Evolutionary conservation across 805 yeast species (phyloP).

Genomic region (Kregervanrija fluxuum): DNA sequence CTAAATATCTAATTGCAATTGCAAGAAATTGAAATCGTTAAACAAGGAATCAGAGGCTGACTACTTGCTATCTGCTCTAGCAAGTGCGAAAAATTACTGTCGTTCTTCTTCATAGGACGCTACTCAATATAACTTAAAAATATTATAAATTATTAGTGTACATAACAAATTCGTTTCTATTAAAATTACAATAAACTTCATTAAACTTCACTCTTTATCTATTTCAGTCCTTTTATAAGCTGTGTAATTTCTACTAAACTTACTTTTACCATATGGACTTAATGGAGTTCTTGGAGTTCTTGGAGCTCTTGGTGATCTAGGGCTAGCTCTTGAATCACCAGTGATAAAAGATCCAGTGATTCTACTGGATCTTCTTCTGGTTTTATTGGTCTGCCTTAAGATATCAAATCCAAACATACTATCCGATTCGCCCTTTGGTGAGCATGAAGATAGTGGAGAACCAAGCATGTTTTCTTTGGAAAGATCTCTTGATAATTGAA

Average conservation of each 20-base stretch:
- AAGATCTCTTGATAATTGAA: conserved; percentile 8
- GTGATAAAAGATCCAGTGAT: conserved; percentile 13
- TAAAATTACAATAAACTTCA: too few species aligned
- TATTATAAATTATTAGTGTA: too few species aligned
- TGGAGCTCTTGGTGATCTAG: conserved; percentile 23
- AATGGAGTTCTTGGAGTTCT: conserved; percentile 12
- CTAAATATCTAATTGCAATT: too few species aligned
- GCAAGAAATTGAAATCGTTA: too few species aligned
- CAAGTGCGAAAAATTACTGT: too few species aligned
- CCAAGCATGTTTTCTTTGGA: conserved; percentile 11
- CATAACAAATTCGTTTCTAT: too few species aligned
- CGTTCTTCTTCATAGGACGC: too few species aligned
- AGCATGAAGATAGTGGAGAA: conserved; percentile 13
- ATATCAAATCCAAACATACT: conserved; percentile 41
- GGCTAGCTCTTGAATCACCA: conserved; percentile 20
- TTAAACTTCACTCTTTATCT: too few species aligned
- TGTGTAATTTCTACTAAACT: conserved; percentile 7
- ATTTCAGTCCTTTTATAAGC: too few species aligned
- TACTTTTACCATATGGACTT: conserved; percentile 4
- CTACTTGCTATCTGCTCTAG: too few species aligned
- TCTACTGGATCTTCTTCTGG: conserved; percentile 26
- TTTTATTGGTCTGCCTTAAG: conserved; percentile 30
- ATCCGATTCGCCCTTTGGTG: conserved; percentile 27
- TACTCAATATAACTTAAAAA: too few species aligned
- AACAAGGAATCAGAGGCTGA: too few species aligned